Conservation (phyloP, 2,329 filamentous ascomycete species). For the Calonectria naviculata region DNA sequence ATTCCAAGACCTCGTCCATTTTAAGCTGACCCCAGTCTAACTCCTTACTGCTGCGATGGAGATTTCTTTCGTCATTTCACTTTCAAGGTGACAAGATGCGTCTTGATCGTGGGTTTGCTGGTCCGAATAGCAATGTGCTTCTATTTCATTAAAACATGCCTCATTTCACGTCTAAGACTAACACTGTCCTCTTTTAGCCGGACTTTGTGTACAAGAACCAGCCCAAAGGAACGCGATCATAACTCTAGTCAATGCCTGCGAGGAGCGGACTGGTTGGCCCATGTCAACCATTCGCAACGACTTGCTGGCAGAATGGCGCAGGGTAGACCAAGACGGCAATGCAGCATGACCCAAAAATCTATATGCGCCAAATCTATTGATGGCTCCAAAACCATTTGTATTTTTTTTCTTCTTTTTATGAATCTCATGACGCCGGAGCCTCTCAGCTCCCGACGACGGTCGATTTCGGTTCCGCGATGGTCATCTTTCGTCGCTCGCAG, state of each 20-base stretch:
- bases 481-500: background rate
- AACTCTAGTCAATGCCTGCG: conserved; percentile 49
- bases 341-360: background rate
- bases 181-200: conserved; percentile 39
- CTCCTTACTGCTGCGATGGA: background rate
- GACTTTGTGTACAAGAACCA: conserved; percentile 52
- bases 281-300: conserved; percentile 48
- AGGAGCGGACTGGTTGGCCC: conserved; percentile 51
- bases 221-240: conserved; percentile 49
- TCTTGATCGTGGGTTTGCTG: background rate
- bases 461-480: background rate
- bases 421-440: background rate
- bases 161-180: conserved; percentile 4
- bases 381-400: background rate
- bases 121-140: background rate
- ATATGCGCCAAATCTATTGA: background rate
- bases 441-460: background rate
- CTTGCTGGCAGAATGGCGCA: conserved; percentile 43
- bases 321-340: conserved; percentile 27
- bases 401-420: background rate
- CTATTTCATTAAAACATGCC: conserved; percentile 9
- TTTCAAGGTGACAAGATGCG: background rate
- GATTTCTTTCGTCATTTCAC: background rate
- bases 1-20: background rate
- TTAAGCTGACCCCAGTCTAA: background rate